Conservation (phyloP, 2,329 filamentous ascomycete species). For the Myriosclerotinia duriaeana region DNA sequence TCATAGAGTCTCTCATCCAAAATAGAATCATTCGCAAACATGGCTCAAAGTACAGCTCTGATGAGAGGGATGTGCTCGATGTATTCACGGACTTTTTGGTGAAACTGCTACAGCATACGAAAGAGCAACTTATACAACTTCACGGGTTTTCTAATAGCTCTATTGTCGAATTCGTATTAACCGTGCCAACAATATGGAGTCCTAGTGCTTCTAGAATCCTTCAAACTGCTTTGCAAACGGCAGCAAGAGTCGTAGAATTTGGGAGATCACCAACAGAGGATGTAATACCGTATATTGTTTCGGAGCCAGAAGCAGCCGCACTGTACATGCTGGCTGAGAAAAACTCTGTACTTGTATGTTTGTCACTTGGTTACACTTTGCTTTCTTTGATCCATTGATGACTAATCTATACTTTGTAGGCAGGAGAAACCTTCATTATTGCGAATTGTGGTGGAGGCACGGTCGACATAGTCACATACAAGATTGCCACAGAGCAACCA, state of each 20-base stretch:
- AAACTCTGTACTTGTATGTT: constrained; percentile 12
- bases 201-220: constrained; percentile 23
- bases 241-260: constrained; percentile 13
- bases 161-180: constrained; percentile 25
- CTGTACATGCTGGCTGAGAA: constrained; percentile 30
- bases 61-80: constrained; percentile 6
- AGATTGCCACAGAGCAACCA: constrained; percentile 30
- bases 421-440: constrained; percentile 33
- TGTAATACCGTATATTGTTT: constrained; percentile 31
- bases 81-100: constrained; percentile 3
- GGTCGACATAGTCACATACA: constrained; percentile 35
- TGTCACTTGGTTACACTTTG: background rate
- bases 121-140: background rate
- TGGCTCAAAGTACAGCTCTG: background rate
- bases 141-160: background rate
- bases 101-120: constrained; percentile 13
- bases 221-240: constrained; percentile 23
- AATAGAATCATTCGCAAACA: constrained; percentile 10
- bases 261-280: constrained; percentile 7
- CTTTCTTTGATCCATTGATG: background rate
- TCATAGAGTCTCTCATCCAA: background rate
- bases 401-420: constrained; percentile 16
- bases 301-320: constrained; percentile 39
- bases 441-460: constrained; percentile 38
- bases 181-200: constrained; percentile 27